A percentile compares a stretch with the other conserved stretches of the same genome.
These are phyloP conservation scores for Mortierella sp. DNA, from an alignment of 371 early-diverging fungal species.

Conservation along the genomic window DNA sequence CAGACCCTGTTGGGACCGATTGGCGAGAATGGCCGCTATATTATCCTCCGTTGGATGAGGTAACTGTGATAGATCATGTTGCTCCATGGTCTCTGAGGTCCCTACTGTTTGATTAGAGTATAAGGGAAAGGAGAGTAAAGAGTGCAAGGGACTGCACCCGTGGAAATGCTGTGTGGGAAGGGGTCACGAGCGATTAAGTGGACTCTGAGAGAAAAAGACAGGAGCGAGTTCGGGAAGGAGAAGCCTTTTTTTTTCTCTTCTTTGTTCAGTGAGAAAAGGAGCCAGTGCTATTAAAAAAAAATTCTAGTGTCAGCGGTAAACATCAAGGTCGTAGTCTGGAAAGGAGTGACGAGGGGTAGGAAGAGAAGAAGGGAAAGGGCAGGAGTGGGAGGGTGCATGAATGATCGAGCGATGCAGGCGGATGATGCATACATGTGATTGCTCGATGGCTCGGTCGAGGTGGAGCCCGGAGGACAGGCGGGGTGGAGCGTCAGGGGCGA, in stretches of 20 bases:
- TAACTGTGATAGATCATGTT: constrained; percentile 42
- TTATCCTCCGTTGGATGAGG: constrained; percentile 46
- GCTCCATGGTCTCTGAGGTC: not conserved
- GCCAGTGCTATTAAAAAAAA: not conserved
- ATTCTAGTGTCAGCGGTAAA: not conserved
- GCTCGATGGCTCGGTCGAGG: not conserved
- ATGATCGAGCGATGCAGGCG: not conserved
- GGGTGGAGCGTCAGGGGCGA: not conserved
- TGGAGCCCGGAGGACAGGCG: not conserved
- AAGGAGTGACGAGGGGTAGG: not conserved
- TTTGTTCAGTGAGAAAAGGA: not conserved
- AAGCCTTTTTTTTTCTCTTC: not conserved
- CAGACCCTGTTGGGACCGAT: constrained; percentile 66
- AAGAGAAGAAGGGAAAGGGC: not conserved
- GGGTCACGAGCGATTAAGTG: not conserved
- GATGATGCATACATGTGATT: constrained; percentile 3
- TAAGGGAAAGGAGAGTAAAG: not conserved
- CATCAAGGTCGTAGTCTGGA: not conserved
- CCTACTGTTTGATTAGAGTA: not conserved
- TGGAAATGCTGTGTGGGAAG: not conserved
- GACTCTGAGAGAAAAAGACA: not conserved
- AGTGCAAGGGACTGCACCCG: not conserved
- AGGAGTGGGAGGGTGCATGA: not conserved
- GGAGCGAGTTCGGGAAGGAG: not conserved
- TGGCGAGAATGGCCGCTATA: constrained; percentile 61